These are phyloP conservation scores for Globisporangium viniferum DNA, from an alignment of 352 stramenopile genomes.

Conservation along the genomic window DNA sequence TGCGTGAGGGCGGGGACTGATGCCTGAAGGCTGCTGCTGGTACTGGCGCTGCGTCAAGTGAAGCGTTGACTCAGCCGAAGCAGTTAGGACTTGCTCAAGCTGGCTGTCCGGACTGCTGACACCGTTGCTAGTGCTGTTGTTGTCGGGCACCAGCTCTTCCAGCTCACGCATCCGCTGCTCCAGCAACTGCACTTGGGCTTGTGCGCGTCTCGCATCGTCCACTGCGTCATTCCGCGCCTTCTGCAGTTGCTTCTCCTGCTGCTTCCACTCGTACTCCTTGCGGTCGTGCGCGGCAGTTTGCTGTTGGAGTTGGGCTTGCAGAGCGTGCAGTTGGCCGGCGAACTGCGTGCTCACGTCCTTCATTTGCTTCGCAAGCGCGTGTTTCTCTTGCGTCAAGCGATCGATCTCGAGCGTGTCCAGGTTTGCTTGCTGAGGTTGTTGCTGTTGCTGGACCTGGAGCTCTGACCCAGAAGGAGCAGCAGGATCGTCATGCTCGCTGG, in stretches of 20 bases:
- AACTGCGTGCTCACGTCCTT: background rate
- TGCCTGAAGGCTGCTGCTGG: background rate
- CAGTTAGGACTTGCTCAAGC: background rate
- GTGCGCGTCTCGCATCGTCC: background rate
- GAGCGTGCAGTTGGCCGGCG: conserved; percentile 2
- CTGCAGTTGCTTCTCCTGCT: background rate
- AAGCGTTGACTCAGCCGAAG: background rate
- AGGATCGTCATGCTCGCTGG: background rate
- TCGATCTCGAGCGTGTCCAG: background rate
- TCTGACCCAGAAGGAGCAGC: background rate
- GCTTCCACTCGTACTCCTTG: conserved; percentile 1
- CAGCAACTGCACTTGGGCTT: conserved; percentile 2
- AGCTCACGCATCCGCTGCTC: conserved; percentile 5
- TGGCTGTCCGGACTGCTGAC: background rate
- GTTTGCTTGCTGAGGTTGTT: background rate
- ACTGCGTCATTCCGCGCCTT: background rate
- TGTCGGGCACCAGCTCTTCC: background rate
- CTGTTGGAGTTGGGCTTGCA: conserved; percentile 10
- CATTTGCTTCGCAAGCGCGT: conserved; percentile 10
- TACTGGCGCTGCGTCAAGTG: background rate
- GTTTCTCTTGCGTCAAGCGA: conserved; percentile 1
- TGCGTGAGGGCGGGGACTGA: background rate
- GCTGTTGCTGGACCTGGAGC: background rate
- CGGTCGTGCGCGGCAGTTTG: background rate
- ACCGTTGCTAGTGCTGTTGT: background rate